phyloP scores from a whole-genome alignment of 768 basidiomycete genomes.

The Auriculariales sp. region DNA sequence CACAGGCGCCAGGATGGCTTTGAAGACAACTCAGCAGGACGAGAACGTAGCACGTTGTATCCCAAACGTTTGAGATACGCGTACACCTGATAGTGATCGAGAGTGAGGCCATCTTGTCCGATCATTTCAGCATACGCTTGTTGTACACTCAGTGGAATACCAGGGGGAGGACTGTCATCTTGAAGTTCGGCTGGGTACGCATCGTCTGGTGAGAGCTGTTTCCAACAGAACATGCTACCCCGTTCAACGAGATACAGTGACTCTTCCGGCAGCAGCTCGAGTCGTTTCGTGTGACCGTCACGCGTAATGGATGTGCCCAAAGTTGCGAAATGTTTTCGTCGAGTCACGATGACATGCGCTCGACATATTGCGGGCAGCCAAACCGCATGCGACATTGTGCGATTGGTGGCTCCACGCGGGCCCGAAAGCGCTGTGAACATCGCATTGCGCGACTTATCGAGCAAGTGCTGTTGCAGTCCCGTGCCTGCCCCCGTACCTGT shows the following conservation, averaged over 20 bases:
- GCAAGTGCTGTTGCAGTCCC: constrained; percentile 63
- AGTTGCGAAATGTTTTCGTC: constrained; percentile 69
- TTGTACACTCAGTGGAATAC: constrained; percentile 78
- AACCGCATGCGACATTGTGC: constrained; percentile 56
- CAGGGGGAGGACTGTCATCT: no score
- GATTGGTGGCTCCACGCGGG: constrained; percentile 66
- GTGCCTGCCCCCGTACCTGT: no score
- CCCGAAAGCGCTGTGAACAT: constrained; percentile 75
- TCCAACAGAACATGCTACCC: constrained; percentile 78
- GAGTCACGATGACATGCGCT: constrained; percentile 52
- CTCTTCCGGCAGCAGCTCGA: constrained; percentile 91
- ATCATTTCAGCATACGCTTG: constrained; percentile 83
- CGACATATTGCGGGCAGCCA: constrained; percentile 59
- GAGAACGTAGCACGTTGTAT: constrained; percentile 72
- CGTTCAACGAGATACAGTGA: constrained; percentile 86
- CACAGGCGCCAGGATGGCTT: constrained; percentile 1
- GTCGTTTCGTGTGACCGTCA: constrained; percentile 34
- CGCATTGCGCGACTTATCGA: constrained; percentile 66
- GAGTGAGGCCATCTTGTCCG: constrained; percentile 55
- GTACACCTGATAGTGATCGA: constrained; percentile 88
- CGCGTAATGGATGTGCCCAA: constrained; percentile 72
- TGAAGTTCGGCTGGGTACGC: constrained; percentile 14
- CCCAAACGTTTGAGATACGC: constrained; percentile 86
- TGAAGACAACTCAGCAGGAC: constrained; percentile 29
- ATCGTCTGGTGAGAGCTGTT: no score